Evolutionary conservation across 768 basidiomycete genomes (phyloP).

Genomic region (Chlorophyllum brunneum): DNA sequence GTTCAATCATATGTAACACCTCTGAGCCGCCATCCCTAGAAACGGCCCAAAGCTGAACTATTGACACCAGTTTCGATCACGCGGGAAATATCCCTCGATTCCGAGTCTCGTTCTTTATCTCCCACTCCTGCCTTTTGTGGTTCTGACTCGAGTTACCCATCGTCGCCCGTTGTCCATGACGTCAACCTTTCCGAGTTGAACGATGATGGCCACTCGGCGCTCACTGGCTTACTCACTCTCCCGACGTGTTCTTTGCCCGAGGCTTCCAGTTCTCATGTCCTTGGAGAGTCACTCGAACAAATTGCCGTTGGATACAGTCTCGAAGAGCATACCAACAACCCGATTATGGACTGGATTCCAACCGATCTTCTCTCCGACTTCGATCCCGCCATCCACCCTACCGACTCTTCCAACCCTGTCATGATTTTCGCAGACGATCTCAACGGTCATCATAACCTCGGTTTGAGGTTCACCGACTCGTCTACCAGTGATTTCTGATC

Average conservation of each 20-base stretch:
- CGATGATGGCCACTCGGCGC: neutral
- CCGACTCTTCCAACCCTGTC: neutral
- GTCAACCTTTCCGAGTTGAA: conserved; percentile 6
- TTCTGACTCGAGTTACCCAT: neutral
- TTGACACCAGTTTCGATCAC: neutral
- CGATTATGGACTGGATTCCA: neutral
- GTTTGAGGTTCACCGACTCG: too few species aligned
- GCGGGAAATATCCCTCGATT: neutral
- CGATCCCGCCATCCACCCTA: neutral
- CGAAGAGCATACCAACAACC: neutral
- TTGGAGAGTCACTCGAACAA: neutral
- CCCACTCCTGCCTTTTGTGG: neutral
- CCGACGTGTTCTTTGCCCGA: neutral
- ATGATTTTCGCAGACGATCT: neutral
- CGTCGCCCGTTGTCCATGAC: neutral
- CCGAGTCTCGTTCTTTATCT: neutral
- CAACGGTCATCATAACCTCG: too few species aligned
- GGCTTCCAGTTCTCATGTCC: too few species aligned
- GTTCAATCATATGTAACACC: too few species aligned
- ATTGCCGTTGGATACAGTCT: neutral
- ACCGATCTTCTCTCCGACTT: neutral
- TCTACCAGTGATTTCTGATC: too few species aligned
- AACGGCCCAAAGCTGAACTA: neutral
- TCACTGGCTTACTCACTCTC: neutral
- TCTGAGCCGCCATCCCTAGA: neutral